These are phyloP conservation scores for Hippophae tibetana DNA, from an alignment of 306 rosid genomes.

Conservation along the genomic window DNA sequence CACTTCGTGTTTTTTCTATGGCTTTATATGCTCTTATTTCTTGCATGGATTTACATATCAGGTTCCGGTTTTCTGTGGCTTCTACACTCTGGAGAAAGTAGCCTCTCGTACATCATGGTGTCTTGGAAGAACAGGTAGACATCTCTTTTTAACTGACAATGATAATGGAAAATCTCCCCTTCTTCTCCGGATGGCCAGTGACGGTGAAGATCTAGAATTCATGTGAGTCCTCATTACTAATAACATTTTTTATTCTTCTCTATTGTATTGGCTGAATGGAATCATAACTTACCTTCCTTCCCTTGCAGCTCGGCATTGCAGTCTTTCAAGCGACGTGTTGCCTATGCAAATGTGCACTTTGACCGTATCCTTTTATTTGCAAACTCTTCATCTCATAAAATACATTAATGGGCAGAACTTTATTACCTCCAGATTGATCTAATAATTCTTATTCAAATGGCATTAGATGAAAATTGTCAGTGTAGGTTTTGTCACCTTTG, in stretches of 20 bases:
- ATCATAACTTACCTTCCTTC: constrained; percentile 7
- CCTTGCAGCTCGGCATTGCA: constrained; percentile 70
- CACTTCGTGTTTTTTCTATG: constrained; percentile 5
- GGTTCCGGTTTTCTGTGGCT: constrained; percentile 77
- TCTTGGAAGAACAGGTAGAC: constrained; percentile 72
- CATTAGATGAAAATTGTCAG: too few species aligned
- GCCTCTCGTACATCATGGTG: constrained; percentile 43
- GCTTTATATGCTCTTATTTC: constrained; percentile 11
- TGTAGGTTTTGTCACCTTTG: too few species aligned
- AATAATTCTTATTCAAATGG: too few species aligned
- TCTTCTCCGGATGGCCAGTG: constrained; percentile 70
- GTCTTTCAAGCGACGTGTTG: constrained; percentile 69
- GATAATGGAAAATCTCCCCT: constrained; percentile 66
- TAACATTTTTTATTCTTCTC: not conserved
- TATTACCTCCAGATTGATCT: not conserved
- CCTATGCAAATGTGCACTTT: constrained; percentile 61
- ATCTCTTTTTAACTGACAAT: constrained; percentile 58
- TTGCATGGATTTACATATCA: constrained; percentile 20
- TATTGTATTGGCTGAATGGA: not conserved
- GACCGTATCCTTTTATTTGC: constrained; percentile 59
- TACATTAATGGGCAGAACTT: not conserved
- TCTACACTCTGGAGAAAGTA: constrained; percentile 52
- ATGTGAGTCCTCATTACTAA: constrained; percentile 38
- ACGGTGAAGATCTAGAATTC: constrained; percentile 59
- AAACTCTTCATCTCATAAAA: not conserved